Evolutionary conservation across 1,284 basidiomycete genomes (phyloP), one percentile per base, ranked within the genome.

Genomic region (Coriolopsis trogii): DNA sequence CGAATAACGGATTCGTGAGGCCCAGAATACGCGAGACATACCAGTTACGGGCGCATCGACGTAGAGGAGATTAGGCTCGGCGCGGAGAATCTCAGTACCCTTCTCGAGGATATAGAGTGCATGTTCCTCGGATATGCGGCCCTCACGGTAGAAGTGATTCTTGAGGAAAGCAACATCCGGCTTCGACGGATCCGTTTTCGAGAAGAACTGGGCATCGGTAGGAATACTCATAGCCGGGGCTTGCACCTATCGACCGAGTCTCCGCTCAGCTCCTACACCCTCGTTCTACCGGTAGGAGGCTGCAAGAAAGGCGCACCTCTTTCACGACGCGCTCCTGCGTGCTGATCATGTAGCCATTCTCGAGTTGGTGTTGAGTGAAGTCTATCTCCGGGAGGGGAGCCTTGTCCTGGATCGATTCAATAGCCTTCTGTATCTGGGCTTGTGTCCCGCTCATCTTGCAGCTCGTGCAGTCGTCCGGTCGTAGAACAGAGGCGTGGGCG

Each of bases 141-240:
- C 96, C 71, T 98, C 96, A 48, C 95, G 87, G 71, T 98, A 98
- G 68, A 99, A 98, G 74, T 99, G 96, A 66, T 98, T 98, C 80
- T 99, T 99, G 58, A 99, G 80, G 73, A 96, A 99, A 28, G 93
- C 94, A 64, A 98, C 82, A 72, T 98, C 92, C n/a, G 93, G 94
- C 70, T 95, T 95, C 30, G 86, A 80, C 41, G 82, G 84, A 73
- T 95, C 91, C 60, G 85, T 83, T 58, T 84, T 82, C 53, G 88
- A 88, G 74, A 87, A 96, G 81, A 98, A 98, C 71, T 99, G 93
- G 56, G 91, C 92, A 64, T 93, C 87, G 3, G 94, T 95, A 0
- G 96, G 96, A 50, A 89, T 82, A 59, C 80, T 81, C 87, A 97
- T 95, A 46, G 96, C 96, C 20, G 94, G 94, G 20, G 93, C 93